phyloP scores from a whole-genome alignment of 345 rosid species.

The Viola odorata region DNA sequence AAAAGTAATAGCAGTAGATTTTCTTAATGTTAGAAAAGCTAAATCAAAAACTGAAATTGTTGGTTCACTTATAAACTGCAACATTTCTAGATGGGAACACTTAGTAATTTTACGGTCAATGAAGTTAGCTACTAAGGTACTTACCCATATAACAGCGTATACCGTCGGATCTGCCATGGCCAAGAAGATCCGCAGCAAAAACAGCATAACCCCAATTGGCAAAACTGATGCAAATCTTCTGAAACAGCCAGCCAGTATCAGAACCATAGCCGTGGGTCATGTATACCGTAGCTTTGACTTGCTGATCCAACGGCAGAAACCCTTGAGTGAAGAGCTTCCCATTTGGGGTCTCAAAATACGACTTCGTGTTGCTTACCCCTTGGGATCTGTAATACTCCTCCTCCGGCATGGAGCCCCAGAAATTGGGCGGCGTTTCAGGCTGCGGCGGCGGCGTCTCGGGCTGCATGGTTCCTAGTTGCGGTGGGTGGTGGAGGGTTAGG shows the following conservation, averaged over 20 bases:
- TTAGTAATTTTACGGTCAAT: background rate
- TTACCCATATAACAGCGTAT: constrained; percentile 85
- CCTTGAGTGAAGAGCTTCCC: constrained; percentile 84
- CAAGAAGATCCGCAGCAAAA: constrained; percentile 91
- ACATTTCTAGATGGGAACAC: no score
- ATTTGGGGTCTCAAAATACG: constrained; percentile 78
- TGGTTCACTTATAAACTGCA: no score
- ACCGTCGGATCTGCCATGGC: constrained; percentile 95
- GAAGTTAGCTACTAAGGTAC: no score
- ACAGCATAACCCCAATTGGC: constrained; percentile 95
- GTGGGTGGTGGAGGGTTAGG: no score
- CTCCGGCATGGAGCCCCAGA: constrained; percentile 87
- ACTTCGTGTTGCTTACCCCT: constrained; percentile 66
- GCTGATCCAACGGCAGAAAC: constrained; percentile 63
- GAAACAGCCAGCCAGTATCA: constrained; percentile 90
- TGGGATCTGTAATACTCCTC: constrained; percentile 84
- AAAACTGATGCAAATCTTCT: constrained; percentile 74
- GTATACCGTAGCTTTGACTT: constrained; percentile 67
- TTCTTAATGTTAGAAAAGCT: no score
- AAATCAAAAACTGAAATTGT: no score
- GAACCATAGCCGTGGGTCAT: constrained; percentile 95
- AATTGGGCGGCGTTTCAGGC: constrained; percentile 40
- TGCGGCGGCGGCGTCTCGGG: constrained; percentile 14
- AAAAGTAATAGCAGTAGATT: no score
- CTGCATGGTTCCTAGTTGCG: constrained; percentile 1